Base-by-base conservation (phyloP, 176 grass and related monocot genomes). In the Aegilops tauschii region DNA sequence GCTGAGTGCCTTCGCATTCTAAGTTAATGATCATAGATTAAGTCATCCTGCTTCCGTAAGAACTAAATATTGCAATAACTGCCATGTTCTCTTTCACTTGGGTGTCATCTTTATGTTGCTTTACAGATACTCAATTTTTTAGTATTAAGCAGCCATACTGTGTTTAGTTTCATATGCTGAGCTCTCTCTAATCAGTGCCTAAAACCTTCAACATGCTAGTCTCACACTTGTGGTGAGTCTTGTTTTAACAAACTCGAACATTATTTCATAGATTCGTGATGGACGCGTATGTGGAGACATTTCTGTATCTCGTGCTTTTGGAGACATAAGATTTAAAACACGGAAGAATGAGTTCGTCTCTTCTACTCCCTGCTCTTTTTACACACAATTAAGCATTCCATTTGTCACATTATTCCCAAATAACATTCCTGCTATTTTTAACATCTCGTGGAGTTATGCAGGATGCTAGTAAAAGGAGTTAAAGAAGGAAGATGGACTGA, bases 251-350 rank as follows among this genome's bases (percentile, higher is more conserved):
- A 69, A 79, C 64, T 25, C 74, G 1, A 39, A 64, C 59, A 75
- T 85, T 62, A 54, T 77, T 8, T 4, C 82, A 17, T 80, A 98
- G 97, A 98, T 98, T 91, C 75, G 77, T 65, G 97, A 98, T 88
- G 97, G 97, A n/a, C 91, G 97, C 45, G 94, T 98, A 90, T 98
- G 97, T 93, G 97, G 97, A 64, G 97, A 98, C 72, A 94, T 98
- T 50, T 94, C 97, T 69, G 94, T 98, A 63, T 94, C 97, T 9
- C 97, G 97, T 82, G 88, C 97, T 86, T 98, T 98, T 90, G 97
- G 97, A 59, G 97, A 98, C 21, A 96, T 98, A 73, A 90, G 93
- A 86, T 98, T 93, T 85, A 98, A 98, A 84, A 94, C 87, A 52
- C 86, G 80, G 79, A 96, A 96, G 67, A 90, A 96, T 85, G 97